Evolutionary conservation across 257 asterid species (phyloP).

Genomic region (Orobanche coerulescens): DNA sequence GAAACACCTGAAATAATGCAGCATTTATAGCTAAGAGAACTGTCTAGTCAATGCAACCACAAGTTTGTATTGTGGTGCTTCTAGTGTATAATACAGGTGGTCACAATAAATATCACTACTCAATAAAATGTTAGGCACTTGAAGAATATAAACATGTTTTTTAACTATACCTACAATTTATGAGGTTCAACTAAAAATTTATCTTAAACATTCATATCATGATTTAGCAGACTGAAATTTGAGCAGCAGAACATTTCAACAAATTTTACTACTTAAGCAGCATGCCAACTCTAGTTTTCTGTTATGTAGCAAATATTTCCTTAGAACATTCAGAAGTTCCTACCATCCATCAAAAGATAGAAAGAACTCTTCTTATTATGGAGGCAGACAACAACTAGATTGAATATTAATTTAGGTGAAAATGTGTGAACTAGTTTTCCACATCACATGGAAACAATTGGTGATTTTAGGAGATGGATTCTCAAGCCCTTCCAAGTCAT

Average conservation of each 20-base stretch:
- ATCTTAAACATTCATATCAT: too few relatives aligned
- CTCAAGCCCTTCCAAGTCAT: too few relatives aligned
- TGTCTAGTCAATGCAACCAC: background rate
- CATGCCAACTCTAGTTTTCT: too few relatives aligned
- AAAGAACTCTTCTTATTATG: background rate
- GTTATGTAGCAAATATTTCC: too few relatives aligned
- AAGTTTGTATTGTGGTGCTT: background rate
- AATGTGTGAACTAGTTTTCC: too few relatives aligned
- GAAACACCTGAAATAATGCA: conserved; percentile 70
- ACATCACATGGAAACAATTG: too few relatives aligned
- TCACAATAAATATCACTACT: conserved; percentile 9
- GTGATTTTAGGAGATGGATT: too few relatives aligned
- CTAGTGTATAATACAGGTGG: background rate
- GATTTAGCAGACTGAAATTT: too few relatives aligned
- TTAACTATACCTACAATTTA: background rate
- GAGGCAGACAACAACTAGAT: background rate
- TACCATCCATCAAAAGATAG: background rate
- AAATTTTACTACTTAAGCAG: background rate
- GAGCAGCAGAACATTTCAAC: conserved; percentile 1
- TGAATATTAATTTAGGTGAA: too few relatives aligned
- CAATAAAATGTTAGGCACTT: background rate
- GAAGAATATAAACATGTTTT: background rate
- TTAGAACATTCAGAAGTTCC: background rate
- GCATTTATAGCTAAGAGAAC: conserved; percentile 20
- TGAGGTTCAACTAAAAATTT: background rate